Evolutionary conservation across 129 eudicot genomes (phyloP).

Genomic region (Flaveria brownii): DNA sequence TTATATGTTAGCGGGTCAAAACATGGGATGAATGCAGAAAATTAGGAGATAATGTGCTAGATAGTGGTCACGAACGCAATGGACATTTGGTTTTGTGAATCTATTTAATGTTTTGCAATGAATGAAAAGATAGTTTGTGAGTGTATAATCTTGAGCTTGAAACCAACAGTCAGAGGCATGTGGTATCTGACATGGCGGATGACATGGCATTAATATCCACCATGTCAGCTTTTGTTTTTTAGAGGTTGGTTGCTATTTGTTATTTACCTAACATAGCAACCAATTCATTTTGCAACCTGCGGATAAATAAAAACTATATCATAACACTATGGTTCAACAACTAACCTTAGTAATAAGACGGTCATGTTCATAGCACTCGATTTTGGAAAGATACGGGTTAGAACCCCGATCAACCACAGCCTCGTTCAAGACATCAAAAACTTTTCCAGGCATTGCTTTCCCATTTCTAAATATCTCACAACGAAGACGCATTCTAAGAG

Average conservation of each 20-base stretch:
- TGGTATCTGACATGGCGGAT: neutral
- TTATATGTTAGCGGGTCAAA: too few relatives aligned
- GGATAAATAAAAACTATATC: too few relatives aligned
- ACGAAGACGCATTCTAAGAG: constrained; percentile 94
- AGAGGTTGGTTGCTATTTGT: neutral
- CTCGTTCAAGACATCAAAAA: constrained; percentile 94
- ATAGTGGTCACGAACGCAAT: too few relatives aligned
- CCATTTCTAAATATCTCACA: constrained; percentile 91
- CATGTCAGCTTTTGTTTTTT: neutral
- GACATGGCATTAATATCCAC: neutral
- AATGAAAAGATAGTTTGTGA: too few relatives aligned
- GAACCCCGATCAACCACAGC: constrained; percentile 98
- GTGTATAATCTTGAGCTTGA: too few relatives aligned
- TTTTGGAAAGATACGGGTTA: constrained; percentile 93
- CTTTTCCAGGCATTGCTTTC: constrained; percentile 87
- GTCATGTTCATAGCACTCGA: constrained; percentile 97
- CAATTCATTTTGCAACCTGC: neutral
- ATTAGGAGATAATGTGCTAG: too few relatives aligned
- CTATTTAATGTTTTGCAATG: too few relatives aligned
- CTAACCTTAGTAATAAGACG: constrained; percentile 93
- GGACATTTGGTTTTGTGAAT: too few relatives aligned
- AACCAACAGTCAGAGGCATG: too few relatives aligned
- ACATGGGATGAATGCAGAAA: too few relatives aligned
- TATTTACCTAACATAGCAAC: neutral
- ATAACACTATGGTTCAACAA: neutral